Evolutionary conservation across 805 yeast genomes (phyloP), one percentile per base, ranked within the genome.

Genomic region (Ascoidea asiatica): DNA sequence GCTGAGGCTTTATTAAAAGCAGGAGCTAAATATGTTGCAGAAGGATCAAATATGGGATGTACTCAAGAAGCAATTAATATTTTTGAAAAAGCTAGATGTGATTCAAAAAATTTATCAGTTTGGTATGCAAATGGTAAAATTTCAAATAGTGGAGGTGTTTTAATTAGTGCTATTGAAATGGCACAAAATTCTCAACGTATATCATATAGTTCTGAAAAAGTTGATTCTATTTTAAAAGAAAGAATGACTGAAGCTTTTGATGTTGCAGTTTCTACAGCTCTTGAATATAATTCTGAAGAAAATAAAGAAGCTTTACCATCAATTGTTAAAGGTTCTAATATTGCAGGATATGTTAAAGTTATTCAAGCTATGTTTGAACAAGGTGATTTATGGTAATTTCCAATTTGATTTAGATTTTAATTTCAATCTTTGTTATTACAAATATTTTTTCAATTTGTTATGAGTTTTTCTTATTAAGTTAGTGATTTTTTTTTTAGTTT

Each of bases 91-190:
- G 77, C 74, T 65, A 79, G 90, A 73, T 40, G 63, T 39, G 59
- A 68, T 48, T 54, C 70, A 47, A 66, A 65, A 56, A 50, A 48
- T 33, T 53, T 58, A 41, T 70, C 77, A 50, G 85, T 88, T 68
- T 90, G 98, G 98, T 90, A 89, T 71, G 97, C 95, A 59, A 97
- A 97, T 64, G 97, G 97, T 70, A 90, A 90, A 79, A 97, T 97
- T 56, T 90, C 97, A 60, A 90, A 90, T 80, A 83, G 94, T 72
- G 98, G 97, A 72, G 98, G 98, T 80, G 98, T 90, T 57, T 95
- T 96, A 48, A 97, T 89, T 47, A 87, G 96, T 48, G 97, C 97
- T 62, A 77, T 90, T 55, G 98, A 90, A 76, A 92, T 90, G 98
- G 97, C 97, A 53, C 98, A 90, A 75, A 92, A 90, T 85, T 86